These are phyloP conservation scores for Diaporthe ilicicola DNA, from an alignment of 2,329 filamentous ascomycete species.

Conservation along the genomic window DNA sequence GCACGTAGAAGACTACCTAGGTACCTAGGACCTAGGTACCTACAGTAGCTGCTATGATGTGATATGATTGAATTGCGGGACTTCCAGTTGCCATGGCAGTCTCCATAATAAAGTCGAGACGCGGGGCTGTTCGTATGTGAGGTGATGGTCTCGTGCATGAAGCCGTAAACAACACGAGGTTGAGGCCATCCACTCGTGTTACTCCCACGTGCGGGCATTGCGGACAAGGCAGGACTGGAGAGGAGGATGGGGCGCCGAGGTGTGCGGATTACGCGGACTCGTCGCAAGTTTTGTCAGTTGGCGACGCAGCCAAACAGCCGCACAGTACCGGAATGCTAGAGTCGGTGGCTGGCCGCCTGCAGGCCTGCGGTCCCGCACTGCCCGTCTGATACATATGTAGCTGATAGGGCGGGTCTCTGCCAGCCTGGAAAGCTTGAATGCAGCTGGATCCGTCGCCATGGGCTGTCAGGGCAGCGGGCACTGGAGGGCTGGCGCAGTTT, in stretches of 20 bases:
- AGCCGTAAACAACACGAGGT: constrained; percentile 21
- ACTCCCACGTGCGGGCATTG: constrained; percentile 10
- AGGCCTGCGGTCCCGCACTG: not conserved
- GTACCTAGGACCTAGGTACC: too few species aligned
- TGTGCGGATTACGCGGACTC: constrained; percentile 10
- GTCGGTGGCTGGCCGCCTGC: too few species aligned
- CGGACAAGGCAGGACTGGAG: constrained; percentile 2
- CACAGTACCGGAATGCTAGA: not conserved
- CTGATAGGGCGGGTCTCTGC: not conserved
- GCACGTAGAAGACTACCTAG: too few species aligned
- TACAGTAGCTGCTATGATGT: too few species aligned
- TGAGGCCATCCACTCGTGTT: constrained; percentile 3
- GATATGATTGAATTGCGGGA: too few species aligned
- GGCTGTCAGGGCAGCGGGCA: not conserved
- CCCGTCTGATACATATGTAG: not conserved
- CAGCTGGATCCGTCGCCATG: constrained; percentile 5
- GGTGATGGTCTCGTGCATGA: constrained; percentile 21
- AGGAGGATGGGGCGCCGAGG: constrained; percentile 2
- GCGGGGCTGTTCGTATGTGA: not conserved
- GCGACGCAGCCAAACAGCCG: not conserved
- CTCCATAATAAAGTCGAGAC: not conserved
- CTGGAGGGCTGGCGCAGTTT: constrained; percentile 1
- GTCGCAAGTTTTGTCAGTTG: constrained; percentile 8
- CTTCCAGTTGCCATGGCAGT: too few species aligned
- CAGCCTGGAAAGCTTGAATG: constrained; percentile 8